phyloP scores from a whole-genome alignment of 768 basidiomycete genomes.

The Tephrocybe rancida region DNA sequence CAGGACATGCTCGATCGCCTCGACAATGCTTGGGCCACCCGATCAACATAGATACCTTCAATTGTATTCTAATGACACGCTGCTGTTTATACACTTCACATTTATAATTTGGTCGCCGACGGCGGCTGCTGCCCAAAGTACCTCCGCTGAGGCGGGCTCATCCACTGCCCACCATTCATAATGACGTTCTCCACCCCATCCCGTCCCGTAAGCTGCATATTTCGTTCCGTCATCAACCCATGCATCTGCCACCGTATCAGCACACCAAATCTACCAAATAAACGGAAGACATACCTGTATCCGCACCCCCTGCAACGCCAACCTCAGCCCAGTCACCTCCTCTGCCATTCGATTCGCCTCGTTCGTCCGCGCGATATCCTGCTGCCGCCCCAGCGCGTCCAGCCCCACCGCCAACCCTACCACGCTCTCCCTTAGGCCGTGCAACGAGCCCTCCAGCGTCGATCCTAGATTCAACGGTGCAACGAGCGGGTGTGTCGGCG shows the following conservation, averaged over 20 bases:
- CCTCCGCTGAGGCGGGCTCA: slow-evolving; percentile 13
- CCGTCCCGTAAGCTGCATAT: slow-evolving; percentile 56
- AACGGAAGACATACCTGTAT: slow-evolving; percentile 72
- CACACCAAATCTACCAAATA: not conserved
- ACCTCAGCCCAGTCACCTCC: slow-evolving; percentile 70
- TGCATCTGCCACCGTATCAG: slow-evolving; percentile 45
- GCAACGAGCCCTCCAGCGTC: slow-evolving; percentile 65
- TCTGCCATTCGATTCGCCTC: slow-evolving; percentile 75
- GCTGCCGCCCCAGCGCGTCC: slow-evolving; percentile 62
- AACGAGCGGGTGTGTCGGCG: slow-evolving; percentile 28
- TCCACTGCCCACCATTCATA: slow-evolving; percentile 17
- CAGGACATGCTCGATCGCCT: slow-evolving; percentile 81
- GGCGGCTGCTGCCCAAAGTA: slow-evolving; percentile 20
- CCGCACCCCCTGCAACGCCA: slow-evolving; percentile 71
- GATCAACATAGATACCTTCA: slow-evolving; percentile 15
- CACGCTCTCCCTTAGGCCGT: slow-evolving; percentile 60
- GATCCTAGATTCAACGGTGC: slow-evolving; percentile 65
- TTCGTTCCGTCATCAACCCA: slow-evolving; percentile 76
- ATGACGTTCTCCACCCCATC: slow-evolving; percentile 22
- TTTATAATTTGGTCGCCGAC: slow-evolving; percentile 35
- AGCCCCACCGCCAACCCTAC: slow-evolving; percentile 59
- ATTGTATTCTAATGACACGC: slow-evolving; percentile 1
- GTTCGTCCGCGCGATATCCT: slow-evolving; percentile 68
- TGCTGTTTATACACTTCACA: not conserved
- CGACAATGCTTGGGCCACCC: slow-evolving; percentile 65